phyloP scores from a whole-genome alignment of 208 protist species.

The Crithidia bombi region DNA sequence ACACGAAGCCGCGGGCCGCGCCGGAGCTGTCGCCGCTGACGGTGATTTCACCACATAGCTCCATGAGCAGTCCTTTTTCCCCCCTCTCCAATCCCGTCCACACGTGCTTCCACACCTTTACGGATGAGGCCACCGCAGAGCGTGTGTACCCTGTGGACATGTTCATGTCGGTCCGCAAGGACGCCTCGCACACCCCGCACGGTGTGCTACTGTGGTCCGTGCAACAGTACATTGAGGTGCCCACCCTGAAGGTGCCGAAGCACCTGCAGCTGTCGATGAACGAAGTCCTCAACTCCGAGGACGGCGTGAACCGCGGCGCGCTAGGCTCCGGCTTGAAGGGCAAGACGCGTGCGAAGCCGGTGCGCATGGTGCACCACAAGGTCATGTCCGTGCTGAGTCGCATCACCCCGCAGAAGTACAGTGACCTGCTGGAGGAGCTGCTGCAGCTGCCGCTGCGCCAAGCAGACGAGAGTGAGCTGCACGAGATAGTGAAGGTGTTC shows the following conservation, averaged over 20 bases:
- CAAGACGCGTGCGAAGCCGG: slow-evolving; percentile 55
- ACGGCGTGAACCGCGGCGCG: slow-evolving; percentile 61
- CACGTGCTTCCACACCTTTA: slow-evolving; percentile 70
- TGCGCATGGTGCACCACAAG: slow-evolving; percentile 82
- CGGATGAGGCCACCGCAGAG: slow-evolving; percentile 45
- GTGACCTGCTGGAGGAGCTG: slow-evolving; percentile 72
- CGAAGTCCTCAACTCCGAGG: slow-evolving; percentile 51
- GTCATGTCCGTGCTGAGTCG: slow-evolving; percentile 88
- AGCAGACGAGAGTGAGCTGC: slow-evolving; percentile 76
- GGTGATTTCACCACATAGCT: slow-evolving; percentile 24
- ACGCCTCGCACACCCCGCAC: slow-evolving; percentile 87
- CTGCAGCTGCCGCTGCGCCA: slow-evolving; percentile 79
- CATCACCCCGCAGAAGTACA: slow-evolving; percentile 84
- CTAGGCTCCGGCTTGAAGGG: slow-evolving; percentile 60
- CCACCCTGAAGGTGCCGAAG: slow-evolving; percentile 80
- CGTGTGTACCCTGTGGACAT: slow-evolving; percentile 78
- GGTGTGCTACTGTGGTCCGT: slow-evolving; percentile 82
- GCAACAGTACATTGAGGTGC: slow-evolving; percentile 67
- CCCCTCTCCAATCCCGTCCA: slow-evolving; percentile 59
- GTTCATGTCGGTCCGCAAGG: slow-evolving; percentile 78
- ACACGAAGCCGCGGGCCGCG: slow-evolving; percentile 34
- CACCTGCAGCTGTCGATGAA: slow-evolving; percentile 81
- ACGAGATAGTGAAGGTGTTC: slow-evolving; percentile 82
- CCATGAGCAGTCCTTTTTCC: slow-evolving; percentile 54
- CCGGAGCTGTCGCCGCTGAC: slow-evolving; percentile 23